phyloP scores from a whole-genome alignment of 1,284 basidiomycete genomes.

The Tetrapyrgos nigripes region DNA sequence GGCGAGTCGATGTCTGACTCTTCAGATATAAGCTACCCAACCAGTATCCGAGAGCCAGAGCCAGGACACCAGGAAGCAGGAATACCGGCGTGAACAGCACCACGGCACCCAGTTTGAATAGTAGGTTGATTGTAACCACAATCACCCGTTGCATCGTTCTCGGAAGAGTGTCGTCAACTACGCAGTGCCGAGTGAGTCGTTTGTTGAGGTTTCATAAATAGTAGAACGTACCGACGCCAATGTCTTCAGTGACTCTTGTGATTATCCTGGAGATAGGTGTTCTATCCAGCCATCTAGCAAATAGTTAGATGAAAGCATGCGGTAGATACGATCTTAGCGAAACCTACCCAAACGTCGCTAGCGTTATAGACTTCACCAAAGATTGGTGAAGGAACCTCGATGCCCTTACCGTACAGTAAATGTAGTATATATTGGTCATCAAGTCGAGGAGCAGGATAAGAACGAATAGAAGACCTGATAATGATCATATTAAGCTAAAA shows the following conservation, averaged over 20 bases:
- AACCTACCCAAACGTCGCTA: conserved; percentile 55
- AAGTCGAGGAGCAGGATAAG: conserved; percentile 30
- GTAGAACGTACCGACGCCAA: conserved; percentile 15
- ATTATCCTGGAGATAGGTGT: conserved; percentile 57
- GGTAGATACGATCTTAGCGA: too few species aligned
- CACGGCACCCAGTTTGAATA: conserved; percentile 46
- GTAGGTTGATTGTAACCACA: conserved; percentile 33
- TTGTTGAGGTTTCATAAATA: background rate
- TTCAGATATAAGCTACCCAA: conserved; percentile 60
- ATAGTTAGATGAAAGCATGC: background rate
- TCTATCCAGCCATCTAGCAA: conserved; percentile 53
- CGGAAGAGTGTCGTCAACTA: conserved; percentile 26
- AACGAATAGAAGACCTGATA: conserved; percentile 31
- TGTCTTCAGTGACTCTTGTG: conserved; percentile 51
- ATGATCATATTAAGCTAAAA: background rate
- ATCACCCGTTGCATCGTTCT: conserved; percentile 12
- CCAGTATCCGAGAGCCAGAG: conserved; percentile 41
- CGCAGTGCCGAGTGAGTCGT: conserved; percentile 37
- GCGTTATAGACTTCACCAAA: conserved; percentile 61
- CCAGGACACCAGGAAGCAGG: conserved; percentile 38
- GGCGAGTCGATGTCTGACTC: conserved; percentile 78
- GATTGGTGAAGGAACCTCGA: conserved; percentile 61
- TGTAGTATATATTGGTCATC: conserved; percentile 25
- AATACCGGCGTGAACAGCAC: conserved; percentile 50
- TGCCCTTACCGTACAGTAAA: conserved; percentile 54